A percentile compares a stretch with the other conserved stretches of the same genome.
These are phyloP conservation scores for Tolypocladium ovalisporum DNA, from an alignment of 2,329 filamentous ascomycete species.

Conservation along the genomic window DNA sequence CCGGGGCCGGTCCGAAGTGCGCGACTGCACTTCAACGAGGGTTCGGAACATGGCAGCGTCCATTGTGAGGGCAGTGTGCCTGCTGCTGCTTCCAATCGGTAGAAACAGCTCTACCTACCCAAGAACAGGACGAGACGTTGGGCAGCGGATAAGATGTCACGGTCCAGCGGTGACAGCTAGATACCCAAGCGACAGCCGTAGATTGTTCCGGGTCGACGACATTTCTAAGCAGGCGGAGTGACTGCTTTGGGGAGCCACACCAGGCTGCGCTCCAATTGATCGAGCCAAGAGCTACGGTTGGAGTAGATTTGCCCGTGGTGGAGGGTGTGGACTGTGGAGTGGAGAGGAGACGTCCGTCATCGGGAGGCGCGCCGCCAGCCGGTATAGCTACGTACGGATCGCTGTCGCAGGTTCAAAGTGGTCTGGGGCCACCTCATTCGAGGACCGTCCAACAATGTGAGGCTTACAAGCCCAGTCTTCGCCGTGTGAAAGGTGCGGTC, in stretches of 20 bases:
- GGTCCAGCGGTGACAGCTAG: not conserved
- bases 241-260: not conserved
- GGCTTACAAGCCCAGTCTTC: too few relatives aligned
- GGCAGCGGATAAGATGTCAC: not conserved
- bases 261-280: not conserved
- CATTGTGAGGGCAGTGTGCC: constrained; percentile 14
- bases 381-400: too few relatives aligned
- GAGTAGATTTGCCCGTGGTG: not conserved
- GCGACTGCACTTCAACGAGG: constrained; percentile 20
- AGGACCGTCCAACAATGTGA: too few relatives aligned
- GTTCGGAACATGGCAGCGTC: constrained; percentile 20
- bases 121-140: not conserved
- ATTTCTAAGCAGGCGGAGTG: constrained; percentile 1
- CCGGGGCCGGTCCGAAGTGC: constrained; percentile 5
- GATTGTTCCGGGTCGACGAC: not conserved
- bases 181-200: not conserved
- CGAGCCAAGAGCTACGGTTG: not conserved
- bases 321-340: too few relatives aligned
- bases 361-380: too few relatives aligned
- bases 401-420: too few relatives aligned
- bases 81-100: not conserved
- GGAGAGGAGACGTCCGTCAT: too few relatives aligned
- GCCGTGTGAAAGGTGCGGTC: too few relatives aligned
- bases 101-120: not conserved
- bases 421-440: too few relatives aligned